These are phyloP conservation scores for Galerina sulciceps DNA, from an alignment of 768 basidiomycete genomes.

Conservation along the genomic window DNA sequence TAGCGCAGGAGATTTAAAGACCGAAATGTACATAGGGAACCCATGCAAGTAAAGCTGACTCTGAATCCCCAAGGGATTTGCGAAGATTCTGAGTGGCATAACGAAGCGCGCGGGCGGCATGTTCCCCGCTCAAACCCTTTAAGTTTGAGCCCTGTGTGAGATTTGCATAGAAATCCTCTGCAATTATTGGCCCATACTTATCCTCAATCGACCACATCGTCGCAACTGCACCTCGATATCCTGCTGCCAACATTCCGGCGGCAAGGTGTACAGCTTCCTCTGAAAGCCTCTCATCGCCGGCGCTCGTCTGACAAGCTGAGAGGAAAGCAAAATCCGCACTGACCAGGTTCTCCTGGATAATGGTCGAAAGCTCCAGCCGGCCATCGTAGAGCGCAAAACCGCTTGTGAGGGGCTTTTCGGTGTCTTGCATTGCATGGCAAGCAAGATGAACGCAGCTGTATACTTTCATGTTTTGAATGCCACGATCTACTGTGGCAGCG, in stretches of 20 bases:
- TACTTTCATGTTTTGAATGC: not conserved
- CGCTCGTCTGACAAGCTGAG: slow-evolving; percentile 5
- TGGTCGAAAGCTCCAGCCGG: not conserved
- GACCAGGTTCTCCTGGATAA: not conserved
- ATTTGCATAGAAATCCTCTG: not conserved
- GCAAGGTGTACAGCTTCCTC: slow-evolving; percentile 12
- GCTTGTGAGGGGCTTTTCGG: not conserved
- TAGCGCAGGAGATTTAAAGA: too few relatives aligned
- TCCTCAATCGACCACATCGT: slow-evolving; percentile 18
- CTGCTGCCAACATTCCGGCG: slow-evolving; percentile 15
- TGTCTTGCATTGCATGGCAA: slow-evolving; percentile 6
- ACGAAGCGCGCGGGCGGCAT: slow-evolving; percentile 1
- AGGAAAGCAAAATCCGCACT: slow-evolving; percentile 7
- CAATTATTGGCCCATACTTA: not conserved
- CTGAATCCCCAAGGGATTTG: not conserved
- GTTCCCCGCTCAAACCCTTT: slow-evolving; percentile 2
- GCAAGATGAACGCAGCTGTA: slow-evolving; percentile 5
- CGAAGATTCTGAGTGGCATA: not conserved
- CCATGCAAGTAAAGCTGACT: not conserved
- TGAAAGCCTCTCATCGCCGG: not conserved
- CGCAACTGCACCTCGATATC: slow-evolving; percentile 12
- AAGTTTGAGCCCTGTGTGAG: not conserved
- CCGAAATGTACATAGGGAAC: slow-evolving; percentile 9
- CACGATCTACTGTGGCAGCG: not conserved
- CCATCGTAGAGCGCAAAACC: not conserved